Percentiles rank a stretch among this genome's conserved stretches.
phyloP scores from a whole-genome alignment of 345 rosid genomes.

The Theobroma cacao region DNA sequence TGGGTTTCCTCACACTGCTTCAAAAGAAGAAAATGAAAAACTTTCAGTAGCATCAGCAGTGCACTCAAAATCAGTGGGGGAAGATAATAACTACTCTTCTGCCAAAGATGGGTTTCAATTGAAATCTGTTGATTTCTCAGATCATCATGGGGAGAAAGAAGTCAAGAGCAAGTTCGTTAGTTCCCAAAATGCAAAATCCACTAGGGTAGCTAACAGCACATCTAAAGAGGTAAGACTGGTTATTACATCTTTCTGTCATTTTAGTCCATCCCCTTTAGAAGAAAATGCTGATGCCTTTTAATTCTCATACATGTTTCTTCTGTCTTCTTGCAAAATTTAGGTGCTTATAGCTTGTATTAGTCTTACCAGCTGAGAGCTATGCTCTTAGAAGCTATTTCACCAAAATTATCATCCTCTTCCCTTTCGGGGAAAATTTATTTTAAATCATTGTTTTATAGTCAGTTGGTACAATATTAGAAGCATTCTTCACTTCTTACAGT shows the following conservation, averaged over 20 bases:
- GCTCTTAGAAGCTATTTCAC: background rate
- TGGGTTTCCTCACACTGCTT: constrained; percentile 20
- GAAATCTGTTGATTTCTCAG: constrained; percentile 12
- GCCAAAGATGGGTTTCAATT: constrained; percentile 22
- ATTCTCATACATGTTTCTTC: background rate
- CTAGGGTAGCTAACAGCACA: constrained; percentile 14
- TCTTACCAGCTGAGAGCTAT: background rate
- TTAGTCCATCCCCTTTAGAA: background rate
- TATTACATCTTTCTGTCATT: constrained; percentile 2
- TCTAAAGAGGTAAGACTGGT: constrained; percentile 35
- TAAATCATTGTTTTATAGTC: constrained; percentile 14
- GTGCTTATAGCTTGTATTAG: background rate
- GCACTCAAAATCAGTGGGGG: constrained; percentile 20
- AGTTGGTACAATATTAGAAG: constrained; percentile 25
- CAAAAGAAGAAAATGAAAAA: constrained; percentile 26
- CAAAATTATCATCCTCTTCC: background rate
- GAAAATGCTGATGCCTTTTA: background rate
- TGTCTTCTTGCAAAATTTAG: background rate
- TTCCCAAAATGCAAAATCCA: constrained; percentile 18
- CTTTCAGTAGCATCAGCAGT: constrained; percentile 25
- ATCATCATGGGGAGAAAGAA: constrained; percentile 10
- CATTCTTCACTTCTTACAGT: constrained; percentile 50
- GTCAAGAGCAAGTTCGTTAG: constrained; percentile 20
- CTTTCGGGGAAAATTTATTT: background rate
- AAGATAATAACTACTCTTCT: constrained; percentile 15